A percentile compares a stretch with the other conserved stretches of the same genome.
These are phyloP conservation scores for Aspergillus carbonarius DNA, from an alignment of 2,329 filamentous ascomycete species.

Conservation along the genomic window DNA sequence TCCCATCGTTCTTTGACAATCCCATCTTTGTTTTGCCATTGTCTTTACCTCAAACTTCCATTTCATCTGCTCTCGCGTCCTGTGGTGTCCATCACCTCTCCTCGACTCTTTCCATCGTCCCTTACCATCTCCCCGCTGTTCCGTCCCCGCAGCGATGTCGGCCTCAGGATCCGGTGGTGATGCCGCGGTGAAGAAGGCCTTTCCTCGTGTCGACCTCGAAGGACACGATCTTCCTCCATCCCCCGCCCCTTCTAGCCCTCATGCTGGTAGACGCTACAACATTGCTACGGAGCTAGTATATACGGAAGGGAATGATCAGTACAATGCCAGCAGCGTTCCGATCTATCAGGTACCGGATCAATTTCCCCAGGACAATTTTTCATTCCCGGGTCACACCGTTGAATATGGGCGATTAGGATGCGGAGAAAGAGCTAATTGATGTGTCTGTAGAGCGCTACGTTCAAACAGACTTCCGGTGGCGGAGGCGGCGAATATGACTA, in stretches of 20 bases:
- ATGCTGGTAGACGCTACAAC: conserved; percentile 82
- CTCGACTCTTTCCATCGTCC: background rate
- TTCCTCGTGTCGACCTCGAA: conserved; percentile 70
- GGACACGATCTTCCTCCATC: conserved; percentile 86
- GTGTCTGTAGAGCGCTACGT: conserved; percentile 72
- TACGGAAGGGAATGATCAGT: conserved; percentile 94
- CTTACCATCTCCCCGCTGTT: conserved; percentile 22
- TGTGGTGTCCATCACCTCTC: background rate
- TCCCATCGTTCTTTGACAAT: conserved; percentile 2
- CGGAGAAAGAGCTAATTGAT: background rate
- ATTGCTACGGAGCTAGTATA: conserved; percentile 95
- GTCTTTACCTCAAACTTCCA: background rate
- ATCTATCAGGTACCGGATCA: conserved; percentile 76
- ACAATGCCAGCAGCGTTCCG: conserved; percentile 91
- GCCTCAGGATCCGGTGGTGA: conserved; percentile 33
- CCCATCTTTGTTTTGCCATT: conserved; percentile 3
- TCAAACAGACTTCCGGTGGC: conserved; percentile 82
- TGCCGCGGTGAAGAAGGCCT: conserved; percentile 48
- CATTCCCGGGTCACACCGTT: background rate
- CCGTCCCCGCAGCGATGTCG: conserved; percentile 41
- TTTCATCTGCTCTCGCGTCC: background rate
- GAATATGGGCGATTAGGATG: too few relatives aligned
- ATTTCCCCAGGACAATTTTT: background rate
- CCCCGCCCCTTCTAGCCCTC: conserved; percentile 86
- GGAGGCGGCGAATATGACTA: conserved; percentile 96